Base-by-base conservation (phyloP, 805 yeast species). In the Kodamaea jinghongensis region DNA sequence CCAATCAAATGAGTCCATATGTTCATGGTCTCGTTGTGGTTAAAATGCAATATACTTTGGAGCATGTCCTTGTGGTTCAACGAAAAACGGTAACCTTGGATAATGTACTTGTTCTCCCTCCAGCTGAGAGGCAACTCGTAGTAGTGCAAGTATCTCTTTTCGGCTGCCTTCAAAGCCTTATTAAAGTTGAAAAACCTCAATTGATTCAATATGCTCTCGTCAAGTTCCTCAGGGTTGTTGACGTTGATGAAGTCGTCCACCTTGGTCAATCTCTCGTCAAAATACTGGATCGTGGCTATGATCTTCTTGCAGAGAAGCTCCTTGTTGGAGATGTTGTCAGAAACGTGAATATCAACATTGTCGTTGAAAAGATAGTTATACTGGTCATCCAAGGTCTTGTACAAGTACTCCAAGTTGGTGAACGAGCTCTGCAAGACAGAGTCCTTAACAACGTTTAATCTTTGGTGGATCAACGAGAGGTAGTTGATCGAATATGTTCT, bases 1-100 rank as follows among this genome's bases (percentile, higher is more conserved):
- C 97, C 98, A 2, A 79, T 26, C 10, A 87, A 54, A 65, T 91
- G 99, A 0, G 96, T 76, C 98, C 99, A 91, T 41, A 91, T 89
- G 62, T 93, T 93, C 56, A 85, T 75, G 0, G 96, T 76, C 60
- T 91, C 99, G 58, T 91, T 91, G 63, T 93, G 98, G 58, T 50
- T 73, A 48, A 67, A 65, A 34, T 68, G 58, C 55, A 79, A 73
- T 12, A 89, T 66, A 34, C 90, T 78, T 43, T 69, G 60, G 22
- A 83, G 38, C 48, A 93, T 83, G 39, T 75, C 72, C 5, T 53
- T 22, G 55, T 83, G 89, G 29, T 76, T 73, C 42, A 76, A 66
- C 45, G 83, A 80, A 63, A 91, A 93, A 44, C 97, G 70, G 65
- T 91, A 93, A 2, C 98, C 98, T 40, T 78, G 67, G 14, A 84